Evolutionary conservation across 768 basidiomycete species (phyloP), one percentile per base, ranked within the genome.

Genomic region (Russula olivacea): DNA sequence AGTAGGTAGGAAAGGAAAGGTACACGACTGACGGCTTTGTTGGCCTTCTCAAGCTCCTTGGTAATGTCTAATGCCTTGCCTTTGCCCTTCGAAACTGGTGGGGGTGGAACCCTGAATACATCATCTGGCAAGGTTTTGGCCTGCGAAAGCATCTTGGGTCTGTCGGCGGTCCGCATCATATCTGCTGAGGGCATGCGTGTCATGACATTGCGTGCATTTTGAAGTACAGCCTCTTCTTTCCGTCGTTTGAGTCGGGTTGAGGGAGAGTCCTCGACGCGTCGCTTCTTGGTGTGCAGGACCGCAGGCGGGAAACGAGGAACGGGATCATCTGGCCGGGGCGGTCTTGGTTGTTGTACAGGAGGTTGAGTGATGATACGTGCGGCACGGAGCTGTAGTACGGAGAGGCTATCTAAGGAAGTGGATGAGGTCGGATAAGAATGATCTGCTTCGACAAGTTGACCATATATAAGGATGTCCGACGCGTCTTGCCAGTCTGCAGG

Each of bases 301-400:
- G 48, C 25, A 4, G 88, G 86, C 0, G 88, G 88, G 32, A 79
- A 77, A 19, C 89, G 86, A 9, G 89, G 89, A 6, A 85, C 89
- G 0, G 88, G 89, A 64, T 91, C 89, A 64, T 91, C 89, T 0
- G 89, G 89, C 40, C 89, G 78, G 4, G 86, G 86, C 0, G 76
- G 70, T 7, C 81, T 76, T 30, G 64, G 58, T 11, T 78, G 71
- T 17, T 72, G 69, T 38, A 72, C 65, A 1, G 76, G 77, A 51
- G 79, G 75, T 17, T 72, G 69, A 68, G 80, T 70, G 10, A 79
- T 76, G 63, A 89, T 78, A 45, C 85, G 82, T 0, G 83, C 86
- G 8, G 87, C 87, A 19, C 76, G 68, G 52, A 88, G 75, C 34
- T 76, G 74, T 23, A 88, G 70, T 0, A 60, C 67, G 1, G 72